These are phyloP conservation scores for Fusarium newnesense DNA, from an alignment of 2,329 filamentous ascomycete species.

Conservation along the genomic window DNA sequence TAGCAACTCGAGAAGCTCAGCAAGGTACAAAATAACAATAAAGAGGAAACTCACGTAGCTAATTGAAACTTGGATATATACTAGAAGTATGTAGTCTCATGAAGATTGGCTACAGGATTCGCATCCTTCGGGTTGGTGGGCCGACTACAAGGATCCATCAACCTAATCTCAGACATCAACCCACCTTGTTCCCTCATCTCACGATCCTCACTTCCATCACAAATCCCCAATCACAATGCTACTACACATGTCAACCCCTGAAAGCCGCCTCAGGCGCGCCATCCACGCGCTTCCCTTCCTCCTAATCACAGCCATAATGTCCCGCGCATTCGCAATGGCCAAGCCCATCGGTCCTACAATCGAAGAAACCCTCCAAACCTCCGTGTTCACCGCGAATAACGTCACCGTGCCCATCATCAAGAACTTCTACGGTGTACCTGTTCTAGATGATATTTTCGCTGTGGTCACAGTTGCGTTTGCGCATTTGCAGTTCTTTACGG, in stretches of 20 bases:
- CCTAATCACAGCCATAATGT: conserved; percentile 32
- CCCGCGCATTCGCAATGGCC: conserved; percentile 32
- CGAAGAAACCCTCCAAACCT: too few relatives aligned
- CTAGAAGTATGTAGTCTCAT: not conserved
- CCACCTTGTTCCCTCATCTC: not conserved
- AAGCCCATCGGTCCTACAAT: conserved; percentile 26
- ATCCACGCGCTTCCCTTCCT: conserved; percentile 37
- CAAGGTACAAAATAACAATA: too few relatives aligned
- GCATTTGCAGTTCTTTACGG: conserved; percentile 39
- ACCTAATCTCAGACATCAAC: not conserved
- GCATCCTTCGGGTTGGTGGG: conserved; percentile 5
- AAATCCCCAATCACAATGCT: not conserved
- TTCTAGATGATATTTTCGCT: conserved; percentile 36
- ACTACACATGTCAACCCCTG: not conserved
- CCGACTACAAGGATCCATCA: not conserved
- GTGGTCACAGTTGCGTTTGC: conserved; percentile 36
- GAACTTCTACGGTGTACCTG: conserved; percentile 35
- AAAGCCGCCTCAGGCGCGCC: conserved; percentile 26
- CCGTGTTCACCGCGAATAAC: too few relatives aligned
- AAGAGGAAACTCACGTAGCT: too few relatives aligned
- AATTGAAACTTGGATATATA: not conserved
- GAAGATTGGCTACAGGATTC: not conserved
- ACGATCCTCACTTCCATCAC: not conserved
- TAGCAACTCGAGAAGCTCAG: too few relatives aligned
- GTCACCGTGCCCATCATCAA: conserved; percentile 20